Evolutionary conservation across 805 yeast genomes (phyloP), one percentile per base, ranked within the genome.

Genomic region (Saturnispora galanensis): DNA sequence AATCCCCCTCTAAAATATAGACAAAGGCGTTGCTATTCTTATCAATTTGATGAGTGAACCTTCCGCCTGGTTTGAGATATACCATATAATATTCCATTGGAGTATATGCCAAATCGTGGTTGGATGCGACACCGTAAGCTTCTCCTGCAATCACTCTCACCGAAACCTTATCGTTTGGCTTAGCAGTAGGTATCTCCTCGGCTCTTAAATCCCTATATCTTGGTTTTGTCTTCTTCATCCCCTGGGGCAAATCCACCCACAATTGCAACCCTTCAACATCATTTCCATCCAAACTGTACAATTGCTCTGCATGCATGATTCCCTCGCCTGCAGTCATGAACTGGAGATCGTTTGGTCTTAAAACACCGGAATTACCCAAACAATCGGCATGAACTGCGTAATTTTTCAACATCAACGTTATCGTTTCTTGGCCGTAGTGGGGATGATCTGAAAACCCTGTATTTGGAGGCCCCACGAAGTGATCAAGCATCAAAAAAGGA

Each of bases 281-380:
- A 16, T 73, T 63, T 1, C 80, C 76, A 35, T 71, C 71, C 33
- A 60, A 63, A 34, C 72, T 67, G 32, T 79, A 79, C 7, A 95
- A 95, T 77, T 86, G 86, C 58, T 87, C 96, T 2, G 87, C 74
- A 60, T 86, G 96, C 44, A 84, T 84, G 32, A 86, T 77, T 41
- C 94, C 96, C 54, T 73, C 74, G 47, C 95, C 96, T 4, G 96
- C 95, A 26, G 95, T 87, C 96, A 87, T 87, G 62, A 87, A 86
- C 61, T 87, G 96, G 52, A 88, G 67, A 59, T 87, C 96, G 46
- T 95, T 95, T 6, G 86, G 77, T 50, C 74, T 70, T 43, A 88
- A 65, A 8, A 84, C 69, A 45, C 95, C 96, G 42, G 74, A 71
- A n/a, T 82, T 67, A 1, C 95, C 95, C 2, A 94, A 84, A 64